Base-by-base conservation (phyloP, 2,329 filamentous ascomycete species). In the Colletotrichum liaoningense region DNA sequence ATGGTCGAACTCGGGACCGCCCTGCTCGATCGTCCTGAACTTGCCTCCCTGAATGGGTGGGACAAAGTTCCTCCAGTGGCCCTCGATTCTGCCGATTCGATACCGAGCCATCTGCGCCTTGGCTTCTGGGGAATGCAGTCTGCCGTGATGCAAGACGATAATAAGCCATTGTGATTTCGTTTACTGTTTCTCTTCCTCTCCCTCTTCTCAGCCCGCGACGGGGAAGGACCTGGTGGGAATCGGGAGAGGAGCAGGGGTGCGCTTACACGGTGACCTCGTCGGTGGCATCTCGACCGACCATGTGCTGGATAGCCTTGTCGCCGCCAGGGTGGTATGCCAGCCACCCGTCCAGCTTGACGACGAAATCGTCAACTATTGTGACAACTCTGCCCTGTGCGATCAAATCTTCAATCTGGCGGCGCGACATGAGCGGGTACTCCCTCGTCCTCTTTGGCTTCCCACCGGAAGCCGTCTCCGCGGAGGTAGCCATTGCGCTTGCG, bases 261-360 rank as follows among this genome's bases (percentile, higher is more conserved):
- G 87, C 93, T 63, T 88, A 98, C 94, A 93, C 94, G 82, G 93
- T 94, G 74, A 98, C 92, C 84, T 98, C 97, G 82, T 98, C 95
- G 12, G 96, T 98, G 63, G 95, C 96, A 90, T 98, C 95, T 83
- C 93, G 91, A 74, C 95, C 95, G 74, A 98, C 90, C 95, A 98
- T 97, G 81, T 99, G 97, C 81, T 91, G 87, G 76, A 99, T 97
- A 67, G 96, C 90, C 84, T 95, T 97, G 78, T 96, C 92, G 77
- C 97, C 97, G 70, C 97, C 97, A 14, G 97, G 97, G 79, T 98
- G 97, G 79, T 94, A 98, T 66, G 91, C 91, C 65, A 97, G 85
- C 94, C 95, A 99, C 52, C 93, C 88, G 82, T 98, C 96, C 38
- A 95, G 92, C 84, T 95, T 98, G 77, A 98, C 84, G 11, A 98